Evolutionary conservation across 371 early-diverging fungal genomes (phyloP).

Genomic region (Catenaria anguillulae): DNA sequence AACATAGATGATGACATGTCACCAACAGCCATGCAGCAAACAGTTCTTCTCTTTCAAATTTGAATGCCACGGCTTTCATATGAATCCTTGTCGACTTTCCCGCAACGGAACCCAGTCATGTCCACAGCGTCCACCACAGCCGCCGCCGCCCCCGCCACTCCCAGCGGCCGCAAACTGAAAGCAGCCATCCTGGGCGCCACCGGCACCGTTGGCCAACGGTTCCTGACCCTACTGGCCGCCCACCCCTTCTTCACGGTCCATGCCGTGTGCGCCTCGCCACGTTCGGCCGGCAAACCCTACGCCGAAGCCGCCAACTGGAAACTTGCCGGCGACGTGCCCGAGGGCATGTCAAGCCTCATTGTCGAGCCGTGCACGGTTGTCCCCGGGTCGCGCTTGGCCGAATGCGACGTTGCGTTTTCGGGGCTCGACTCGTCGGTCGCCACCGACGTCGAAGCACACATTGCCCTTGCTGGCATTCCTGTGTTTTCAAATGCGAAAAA

Average conservation of each 20-base stretch:
- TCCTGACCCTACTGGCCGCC: constrained; percentile 65
- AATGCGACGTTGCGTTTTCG: constrained; percentile 81
- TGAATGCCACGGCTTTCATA: too few relatives aligned
- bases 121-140: too few relatives aligned
- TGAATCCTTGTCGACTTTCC: too few relatives aligned
- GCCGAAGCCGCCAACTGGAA: constrained; percentile 70
- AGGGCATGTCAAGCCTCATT: constrained; percentile 31
- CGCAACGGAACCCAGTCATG: too few relatives aligned
- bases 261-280: constrained; percentile 76
- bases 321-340: constrained; percentile 61
- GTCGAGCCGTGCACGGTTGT: constrained; percentile 57
- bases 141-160: too few relatives aligned
- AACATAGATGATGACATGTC: too few relatives aligned
- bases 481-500: constrained; percentile 94
- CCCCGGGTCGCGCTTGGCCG: constrained; percentile 16
- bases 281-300: constrained; percentile 80
- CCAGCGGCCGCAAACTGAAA: constrained; percentile 22
- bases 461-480: constrained; percentile 61
- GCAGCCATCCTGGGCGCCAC: constrained; percentile 93
- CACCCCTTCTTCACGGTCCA: constrained; percentile 78
- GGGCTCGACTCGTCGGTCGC: constrained; percentile 86
- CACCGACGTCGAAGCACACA: constrained; percentile 62
- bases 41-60: too few relatives aligned
- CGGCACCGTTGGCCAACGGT: constrained; percentile 96
- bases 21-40: too few relatives aligned